Percentiles rank a stretch among this genome's conserved stretches.
Evolutionary conservation across 2,329 filamentous ascomycete genomes (phyloP).

Genomic region (Canariomyces notabilis): DNA sequence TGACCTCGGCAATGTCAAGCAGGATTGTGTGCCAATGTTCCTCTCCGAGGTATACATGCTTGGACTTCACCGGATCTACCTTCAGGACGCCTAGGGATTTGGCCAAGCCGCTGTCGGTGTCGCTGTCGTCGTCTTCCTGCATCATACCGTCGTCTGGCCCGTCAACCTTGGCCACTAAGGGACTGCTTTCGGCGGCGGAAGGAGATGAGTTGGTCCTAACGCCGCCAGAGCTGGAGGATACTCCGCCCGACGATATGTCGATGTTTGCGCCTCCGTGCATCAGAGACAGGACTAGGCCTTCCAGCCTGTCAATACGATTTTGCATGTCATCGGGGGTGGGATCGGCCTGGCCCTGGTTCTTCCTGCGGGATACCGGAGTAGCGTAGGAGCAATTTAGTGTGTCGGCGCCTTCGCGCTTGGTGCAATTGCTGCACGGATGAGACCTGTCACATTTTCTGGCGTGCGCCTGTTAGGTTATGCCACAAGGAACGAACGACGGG

Average conservation of each 20-base stretch:
- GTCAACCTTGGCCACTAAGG: constrained; percentile 42
- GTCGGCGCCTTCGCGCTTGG: constrained; percentile 81
- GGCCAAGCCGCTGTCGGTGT: constrained; percentile 63
- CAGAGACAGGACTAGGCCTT: constrained; percentile 83
- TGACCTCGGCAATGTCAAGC: constrained; percentile 84
- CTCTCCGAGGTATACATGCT: constrained; percentile 76
- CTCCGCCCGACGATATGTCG: constrained; percentile 34
- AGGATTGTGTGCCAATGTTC: constrained; percentile 80
- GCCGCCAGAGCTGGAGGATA: constrained; percentile 23
- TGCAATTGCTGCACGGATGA: constrained; percentile 89
- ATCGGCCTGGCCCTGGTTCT: constrained; percentile 58
- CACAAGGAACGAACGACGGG: background rate
- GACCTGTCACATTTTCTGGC: constrained; percentile 85
- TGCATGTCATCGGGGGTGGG: constrained; percentile 90
- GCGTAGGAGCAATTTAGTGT: constrained; percentile 82
- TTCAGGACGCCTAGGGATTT: constrained; percentile 78
- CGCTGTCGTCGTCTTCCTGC: constrained; percentile 55
- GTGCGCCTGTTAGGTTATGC: background rate
- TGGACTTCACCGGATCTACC: constrained; percentile 70
- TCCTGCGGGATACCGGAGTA: constrained; percentile 64
- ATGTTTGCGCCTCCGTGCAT: constrained; percentile 76
- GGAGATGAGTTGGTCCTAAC: constrained; percentile 16
- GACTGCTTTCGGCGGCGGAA: constrained; percentile 32
- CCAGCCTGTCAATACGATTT: constrained; percentile 91
- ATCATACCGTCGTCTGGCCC: constrained; percentile 51